phyloP scores from a whole-genome alignment of 805 yeast species.

The Teunomyces panamensis region DNA sequence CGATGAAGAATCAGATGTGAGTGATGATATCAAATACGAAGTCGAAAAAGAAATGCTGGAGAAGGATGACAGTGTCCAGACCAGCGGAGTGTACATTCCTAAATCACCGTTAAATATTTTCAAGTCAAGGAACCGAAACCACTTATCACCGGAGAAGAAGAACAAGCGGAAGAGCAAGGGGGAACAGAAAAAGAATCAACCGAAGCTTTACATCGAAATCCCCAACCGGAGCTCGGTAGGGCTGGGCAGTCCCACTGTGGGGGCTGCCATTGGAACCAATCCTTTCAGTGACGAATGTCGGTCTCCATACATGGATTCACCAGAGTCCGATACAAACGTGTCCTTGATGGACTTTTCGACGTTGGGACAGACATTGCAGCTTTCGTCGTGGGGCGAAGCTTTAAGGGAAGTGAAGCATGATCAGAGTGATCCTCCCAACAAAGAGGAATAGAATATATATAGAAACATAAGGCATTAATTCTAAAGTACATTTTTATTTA shows the following conservation, averaged over 20 bases:
- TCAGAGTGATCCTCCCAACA: neutral
- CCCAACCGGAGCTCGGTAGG: conserved; percentile 8
- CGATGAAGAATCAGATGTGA: neutral
- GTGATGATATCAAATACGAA: conserved; percentile 6
- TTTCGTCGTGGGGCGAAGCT: conserved; percentile 26
- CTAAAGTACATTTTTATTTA: neutral
- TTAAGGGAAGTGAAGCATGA: conserved; percentile 16
- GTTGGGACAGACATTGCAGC: conserved; percentile 24
- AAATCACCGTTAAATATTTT: conserved; percentile 25
- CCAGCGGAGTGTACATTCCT: conserved; percentile 28
- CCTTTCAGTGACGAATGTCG: conserved; percentile 8
- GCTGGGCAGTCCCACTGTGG: neutral
- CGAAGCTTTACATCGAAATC: conserved; percentile 18
- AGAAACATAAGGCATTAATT: conserved; percentile 2
- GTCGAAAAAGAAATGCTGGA: conserved; percentile 6
- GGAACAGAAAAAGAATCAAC: conserved; percentile 8
- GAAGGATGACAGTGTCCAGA: neutral
- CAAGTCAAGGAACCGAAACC: conserved; percentile 14
- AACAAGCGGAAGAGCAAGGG: neutral
- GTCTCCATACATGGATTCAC: conserved; percentile 14
- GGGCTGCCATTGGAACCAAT: neutral
- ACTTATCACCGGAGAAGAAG: conserved; percentile 3
- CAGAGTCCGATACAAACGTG: conserved; percentile 6
- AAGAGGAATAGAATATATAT: neutral
- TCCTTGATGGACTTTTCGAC: conserved; percentile 19